Conservation (phyloP, 768 basidiomycete genomes). For the Xerocomus potaroensis region DNA sequence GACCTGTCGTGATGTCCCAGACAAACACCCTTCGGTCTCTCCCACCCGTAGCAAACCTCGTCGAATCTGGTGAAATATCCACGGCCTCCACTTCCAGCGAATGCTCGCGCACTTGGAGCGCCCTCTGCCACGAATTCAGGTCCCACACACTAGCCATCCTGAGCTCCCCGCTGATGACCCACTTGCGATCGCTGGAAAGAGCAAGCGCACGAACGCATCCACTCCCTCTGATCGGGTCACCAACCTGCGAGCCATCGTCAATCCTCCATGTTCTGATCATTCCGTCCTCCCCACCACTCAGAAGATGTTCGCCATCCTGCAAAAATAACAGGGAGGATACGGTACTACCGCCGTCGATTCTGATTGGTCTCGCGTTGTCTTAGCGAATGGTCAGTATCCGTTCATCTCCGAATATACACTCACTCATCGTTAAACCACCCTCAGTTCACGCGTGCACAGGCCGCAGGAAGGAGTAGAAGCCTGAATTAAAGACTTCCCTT, state of each 20-base stretch:
- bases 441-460: no score
- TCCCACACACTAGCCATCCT: background rate
- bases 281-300: background rate
- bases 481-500: no score
- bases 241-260: background rate
- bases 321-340: background rate
- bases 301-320: background rate
- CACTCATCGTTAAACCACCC: background rate
- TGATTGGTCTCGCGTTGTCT: background rate
- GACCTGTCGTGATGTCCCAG: conserved; percentile 6
- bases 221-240: background rate
- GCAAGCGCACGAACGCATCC: background rate
- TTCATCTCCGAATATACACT: background rate
- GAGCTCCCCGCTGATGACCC: background rate
- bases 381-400: background rate
- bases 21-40: background rate
- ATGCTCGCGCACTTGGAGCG: background rate
- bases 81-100: background rate
- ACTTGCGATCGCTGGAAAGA: background rate
- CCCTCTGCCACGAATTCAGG: background rate
- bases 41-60: conserved; percentile 2
- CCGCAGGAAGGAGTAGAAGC: no score
- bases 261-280: background rate
- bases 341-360: background rate
- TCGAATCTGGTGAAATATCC: conserved; percentile 5